Percentiles rank a stretch among this genome's conserved stretches.
Conservation (phyloP, 2,329 filamentous ascomycete species). For the Verticillium tricorpus region DNA sequence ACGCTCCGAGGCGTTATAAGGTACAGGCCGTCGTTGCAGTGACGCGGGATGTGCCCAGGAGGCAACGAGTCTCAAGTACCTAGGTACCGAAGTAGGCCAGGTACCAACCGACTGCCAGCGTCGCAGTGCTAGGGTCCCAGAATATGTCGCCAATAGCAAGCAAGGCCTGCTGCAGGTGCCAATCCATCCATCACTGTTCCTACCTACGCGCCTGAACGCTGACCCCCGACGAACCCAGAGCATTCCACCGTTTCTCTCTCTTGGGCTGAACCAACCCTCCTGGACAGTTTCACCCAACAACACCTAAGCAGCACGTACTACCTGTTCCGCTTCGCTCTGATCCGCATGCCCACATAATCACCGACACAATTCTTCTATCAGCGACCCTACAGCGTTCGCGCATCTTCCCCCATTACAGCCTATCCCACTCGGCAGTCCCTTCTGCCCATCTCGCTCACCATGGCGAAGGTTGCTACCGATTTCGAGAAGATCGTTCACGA, state of each 20-base stretch:
- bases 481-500: constrained; percentile 53
- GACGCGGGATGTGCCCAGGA: too few species aligned
- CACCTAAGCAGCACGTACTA: background rate
- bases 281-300: background rate
- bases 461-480: constrained; percentile 41
- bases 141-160: too few species aligned
- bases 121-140: too few species aligned
- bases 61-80: too few species aligned
- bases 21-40: too few species aligned
- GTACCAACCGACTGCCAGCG: too few species aligned
- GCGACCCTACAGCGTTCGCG: background rate
- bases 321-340: background rate
- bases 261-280: background rate
- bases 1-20: background rate
- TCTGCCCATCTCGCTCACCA: constrained; percentile 16
- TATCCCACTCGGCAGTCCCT: too few species aligned
- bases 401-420: background rate
- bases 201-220: background rate
- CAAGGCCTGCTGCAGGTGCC: too few species aligned
- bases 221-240: background rate
- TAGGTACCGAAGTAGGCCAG: too few species aligned
- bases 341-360: background rate
- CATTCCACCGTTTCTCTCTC: background rate
- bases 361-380: background rate
- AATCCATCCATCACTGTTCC: background rate